A percentile compares a stretch with the other conserved stretches of the same genome.
phyloP scores from a whole-genome alignment of 1,284 basidiomycete genomes.

The Fistulina hepatica region DNA sequence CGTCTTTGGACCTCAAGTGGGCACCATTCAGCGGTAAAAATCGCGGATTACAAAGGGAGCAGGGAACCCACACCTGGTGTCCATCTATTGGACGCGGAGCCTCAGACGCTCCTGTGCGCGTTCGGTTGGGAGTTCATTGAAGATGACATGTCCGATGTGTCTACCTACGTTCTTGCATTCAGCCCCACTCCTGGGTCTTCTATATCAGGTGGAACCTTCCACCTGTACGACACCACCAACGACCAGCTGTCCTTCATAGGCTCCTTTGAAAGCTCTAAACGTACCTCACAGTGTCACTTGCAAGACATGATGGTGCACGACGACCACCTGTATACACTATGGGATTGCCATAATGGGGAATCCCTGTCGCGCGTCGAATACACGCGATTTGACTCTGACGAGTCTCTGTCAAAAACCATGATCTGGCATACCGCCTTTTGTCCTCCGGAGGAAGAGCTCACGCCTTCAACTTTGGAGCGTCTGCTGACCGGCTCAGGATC shows the following conservation, averaged over 20 bases:
- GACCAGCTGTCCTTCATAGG: constrained; percentile 49
- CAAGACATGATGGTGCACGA: constrained; percentile 60
- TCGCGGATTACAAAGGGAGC: no score
- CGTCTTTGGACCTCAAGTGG: no score
- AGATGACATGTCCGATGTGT: constrained; percentile 34
- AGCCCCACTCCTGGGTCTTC: constrained; percentile 52
- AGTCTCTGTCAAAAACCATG: constrained; percentile 20
- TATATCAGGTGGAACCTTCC: constrained; percentile 60
- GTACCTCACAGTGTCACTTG: constrained; percentile 56
- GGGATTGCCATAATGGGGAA: constrained; percentile 69
- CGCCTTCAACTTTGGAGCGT: constrained; percentile 81
- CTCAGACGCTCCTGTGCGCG: constrained; percentile 49
- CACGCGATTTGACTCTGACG: constrained; percentile 22
- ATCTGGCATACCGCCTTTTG: constrained; percentile 47
- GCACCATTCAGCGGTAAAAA: no score
- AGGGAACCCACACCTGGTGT: not conserved
- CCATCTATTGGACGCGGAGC: constrained; percentile 40
- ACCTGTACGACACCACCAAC: constrained; percentile 39
- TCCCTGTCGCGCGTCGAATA: constrained; percentile 56
- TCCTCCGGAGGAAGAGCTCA: constrained; percentile 61
- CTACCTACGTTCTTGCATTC: constrained; percentile 50
- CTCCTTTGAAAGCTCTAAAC: constrained; percentile 44
- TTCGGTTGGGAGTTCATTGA: constrained; percentile 34
- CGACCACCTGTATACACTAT: constrained; percentile 49
- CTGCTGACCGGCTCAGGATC: constrained; percentile 63